These are phyloP conservation scores for Nidula niveotomentosa DNA, from an alignment of 1,284 basidiomycete species.

Conservation along the genomic window DNA sequence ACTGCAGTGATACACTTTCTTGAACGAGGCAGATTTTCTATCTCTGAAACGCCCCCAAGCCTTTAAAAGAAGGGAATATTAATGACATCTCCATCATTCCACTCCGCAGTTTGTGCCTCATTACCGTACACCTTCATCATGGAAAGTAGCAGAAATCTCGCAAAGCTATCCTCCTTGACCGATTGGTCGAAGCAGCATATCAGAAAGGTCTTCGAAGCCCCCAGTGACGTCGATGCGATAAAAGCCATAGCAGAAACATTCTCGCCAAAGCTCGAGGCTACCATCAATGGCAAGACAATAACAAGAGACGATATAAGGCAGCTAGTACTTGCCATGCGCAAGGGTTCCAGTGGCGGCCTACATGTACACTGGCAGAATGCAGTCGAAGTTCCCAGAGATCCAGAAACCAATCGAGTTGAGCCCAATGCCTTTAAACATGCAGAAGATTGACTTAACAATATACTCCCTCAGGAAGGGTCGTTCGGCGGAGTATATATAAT, in stretches of 20 bases:
- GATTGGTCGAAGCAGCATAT: conserved; percentile 57
- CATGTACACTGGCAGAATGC: conserved; percentile 49
- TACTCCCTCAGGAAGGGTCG: conserved; percentile 26
- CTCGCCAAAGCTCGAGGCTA: conserved; percentile 35
- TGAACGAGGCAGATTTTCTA: no score
- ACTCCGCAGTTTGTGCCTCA: no score
- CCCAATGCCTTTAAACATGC: conserved; percentile 2
- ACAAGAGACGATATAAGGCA: conserved; percentile 38
- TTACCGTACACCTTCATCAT: no score
- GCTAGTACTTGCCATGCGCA: conserved; percentile 45
- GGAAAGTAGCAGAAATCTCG: not conserved
- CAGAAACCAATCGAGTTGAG: conserved; percentile 39
- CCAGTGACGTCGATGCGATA: conserved; percentile 39
- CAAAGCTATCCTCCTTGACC: conserved; percentile 38
- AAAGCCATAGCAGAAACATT: conserved; percentile 49
- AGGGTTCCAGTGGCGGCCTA: conserved; percentile 32
- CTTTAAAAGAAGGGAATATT: no score
- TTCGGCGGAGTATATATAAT: conserved; percentile 55
- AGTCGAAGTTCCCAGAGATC: conserved; percentile 41
- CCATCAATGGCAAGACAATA: conserved; percentile 44
- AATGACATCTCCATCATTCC: no score
- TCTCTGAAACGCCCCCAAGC: no score
- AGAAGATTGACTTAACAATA: not conserved
- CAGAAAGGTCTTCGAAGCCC: conserved; percentile 48
- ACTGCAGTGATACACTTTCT: no score